These are phyloP conservation scores for Simmondsia chinensis DNA, from an alignment of 148 eudicot genomes.

Conservation along the genomic window DNA sequence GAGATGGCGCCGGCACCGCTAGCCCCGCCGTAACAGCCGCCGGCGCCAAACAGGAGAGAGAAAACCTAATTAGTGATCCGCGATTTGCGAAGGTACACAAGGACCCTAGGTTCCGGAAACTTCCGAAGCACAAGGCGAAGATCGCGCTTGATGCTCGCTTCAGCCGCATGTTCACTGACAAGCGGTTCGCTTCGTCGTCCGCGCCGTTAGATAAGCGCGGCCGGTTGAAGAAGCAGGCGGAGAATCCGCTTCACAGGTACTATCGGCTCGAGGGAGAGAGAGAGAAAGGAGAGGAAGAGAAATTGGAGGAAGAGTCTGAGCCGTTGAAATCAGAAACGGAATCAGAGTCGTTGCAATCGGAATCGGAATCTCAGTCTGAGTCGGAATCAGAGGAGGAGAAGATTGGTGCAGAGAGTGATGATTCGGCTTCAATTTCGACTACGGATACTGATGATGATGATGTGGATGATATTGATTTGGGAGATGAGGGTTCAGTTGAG, in stretches of 20 bases:
- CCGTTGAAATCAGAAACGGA: constrained; percentile 11
- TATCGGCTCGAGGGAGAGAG: constrained; percentile 34
- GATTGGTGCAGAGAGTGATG: constrained; percentile 18
- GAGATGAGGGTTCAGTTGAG: constrained; percentile 42
- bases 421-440: constrained; percentile 17
- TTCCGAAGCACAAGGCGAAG: constrained; percentile 48
- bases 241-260: constrained; percentile 37
- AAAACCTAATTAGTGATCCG: constrained; percentile 33
- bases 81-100: constrained; percentile 54
- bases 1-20: not conserved
- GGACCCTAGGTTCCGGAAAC: constrained; percentile 74
- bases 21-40: constrained; percentile 5
- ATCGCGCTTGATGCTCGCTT: constrained; percentile 68
- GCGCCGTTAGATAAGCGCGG: constrained; percentile 76
- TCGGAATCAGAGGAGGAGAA: constrained; percentile 13
- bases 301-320: constrained; percentile 13
- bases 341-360: constrained; percentile 16
- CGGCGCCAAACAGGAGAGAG: constrained; percentile 4
- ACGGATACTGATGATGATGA: constrained; percentile 43
- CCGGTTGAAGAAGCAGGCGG: constrained; percentile 26
- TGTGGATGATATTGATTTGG: constrained; percentile 23
- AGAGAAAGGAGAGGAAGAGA: constrained; percentile 10
- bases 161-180: constrained; percentile 46
- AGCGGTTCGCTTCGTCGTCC: constrained; percentile 42
- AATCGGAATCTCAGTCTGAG: constrained; percentile 20